Conservation (phyloP, 2,329 filamentous ascomycete species). For the Gnomoniopsis smithogilvyi region DNA sequence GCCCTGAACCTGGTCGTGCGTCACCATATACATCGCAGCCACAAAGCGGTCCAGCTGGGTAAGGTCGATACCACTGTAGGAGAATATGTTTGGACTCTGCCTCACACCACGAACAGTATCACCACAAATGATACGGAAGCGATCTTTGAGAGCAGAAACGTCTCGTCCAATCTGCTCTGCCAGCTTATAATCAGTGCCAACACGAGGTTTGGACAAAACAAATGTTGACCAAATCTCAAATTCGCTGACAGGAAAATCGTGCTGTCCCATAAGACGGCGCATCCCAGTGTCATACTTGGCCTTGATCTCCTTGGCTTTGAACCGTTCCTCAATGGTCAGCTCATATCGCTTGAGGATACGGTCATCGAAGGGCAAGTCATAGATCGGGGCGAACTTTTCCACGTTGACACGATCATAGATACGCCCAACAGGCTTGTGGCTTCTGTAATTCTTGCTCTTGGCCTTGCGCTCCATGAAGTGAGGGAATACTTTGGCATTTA, state of each 20-base stretch:
- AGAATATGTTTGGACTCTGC: slow-evolving; percentile 28
- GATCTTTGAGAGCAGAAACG: slow-evolving; percentile 61
- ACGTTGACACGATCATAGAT: slow-evolving; percentile 71
- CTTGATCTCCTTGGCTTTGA: slow-evolving; percentile 66
- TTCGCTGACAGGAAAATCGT: slow-evolving; percentile 72
- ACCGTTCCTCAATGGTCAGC: slow-evolving; percentile 52
- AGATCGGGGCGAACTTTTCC: slow-evolving; percentile 62
- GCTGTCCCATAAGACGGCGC: slow-evolving; percentile 77
- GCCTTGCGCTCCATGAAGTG: slow-evolving; percentile 81
- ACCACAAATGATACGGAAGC: slow-evolving; percentile 66
- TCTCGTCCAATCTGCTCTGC: slow-evolving; percentile 78
- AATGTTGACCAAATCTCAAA: slow-evolving; percentile 93
- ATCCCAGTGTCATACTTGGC: slow-evolving; percentile 72
- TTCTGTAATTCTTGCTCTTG: slow-evolving; percentile 58
- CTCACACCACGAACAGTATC: slow-evolving; percentile 44
- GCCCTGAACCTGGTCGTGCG: slow-evolving; percentile 63
- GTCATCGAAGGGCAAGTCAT: slow-evolving; percentile 69
- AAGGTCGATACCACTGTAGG: slow-evolving; percentile 47
- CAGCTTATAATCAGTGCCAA: slow-evolving; percentile 78
- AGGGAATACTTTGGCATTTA: slow-evolving; percentile 67
- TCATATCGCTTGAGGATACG: slow-evolving; percentile 66
- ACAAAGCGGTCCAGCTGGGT: slow-evolving; percentile 67
- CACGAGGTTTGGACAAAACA: slow-evolving; percentile 68
- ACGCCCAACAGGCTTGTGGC: slow-evolving; percentile 69
- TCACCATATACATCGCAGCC: slow-evolving; percentile 84